A percentile compares a stretch with the other conserved stretches of the same genome.
These are phyloP conservation scores for Limnomonas spitsbergensis DNA, from an alignment of 139 green algal genomes.

Conservation along the genomic window DNA sequence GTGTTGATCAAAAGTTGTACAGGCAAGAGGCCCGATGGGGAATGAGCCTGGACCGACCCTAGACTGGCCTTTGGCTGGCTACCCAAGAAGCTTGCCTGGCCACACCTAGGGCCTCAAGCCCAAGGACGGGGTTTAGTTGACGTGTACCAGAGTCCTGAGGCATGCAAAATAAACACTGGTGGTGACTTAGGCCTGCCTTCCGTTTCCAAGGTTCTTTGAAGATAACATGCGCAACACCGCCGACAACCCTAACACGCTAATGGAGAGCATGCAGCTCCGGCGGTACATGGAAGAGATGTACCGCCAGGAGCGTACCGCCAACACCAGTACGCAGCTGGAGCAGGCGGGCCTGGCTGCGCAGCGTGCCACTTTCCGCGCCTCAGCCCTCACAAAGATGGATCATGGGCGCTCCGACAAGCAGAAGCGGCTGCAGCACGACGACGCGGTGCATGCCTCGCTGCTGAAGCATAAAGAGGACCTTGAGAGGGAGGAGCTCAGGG, in stretches of 20 bases:
- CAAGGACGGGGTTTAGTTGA: too few relatives aligned
- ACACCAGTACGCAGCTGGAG: conserved; percentile 11
- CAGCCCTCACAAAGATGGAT: conserved; percentile 26
- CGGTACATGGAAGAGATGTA: conserved; percentile 43
- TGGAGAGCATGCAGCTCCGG: conserved; percentile 58
- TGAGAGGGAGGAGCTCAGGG: conserved; percentile 45
- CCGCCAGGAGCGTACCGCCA: not conserved
- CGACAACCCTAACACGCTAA: conserved; percentile 48
- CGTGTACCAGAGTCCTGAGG: too few relatives aligned
- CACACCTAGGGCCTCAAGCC: too few relatives aligned
- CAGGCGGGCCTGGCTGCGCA: not conserved
- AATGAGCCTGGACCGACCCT: too few relatives aligned
- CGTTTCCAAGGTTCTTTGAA: conserved; percentile 56
- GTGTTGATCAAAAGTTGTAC: too few relatives aligned
- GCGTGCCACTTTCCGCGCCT: conserved; percentile 18
- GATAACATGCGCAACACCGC: conserved; percentile 47
- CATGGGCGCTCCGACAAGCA: conserved; percentile 27
- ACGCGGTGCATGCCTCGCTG: conserved; percentile 43
- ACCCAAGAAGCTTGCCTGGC: too few relatives aligned
- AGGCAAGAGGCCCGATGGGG: too few relatives aligned
- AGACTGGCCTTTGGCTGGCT: too few relatives aligned
- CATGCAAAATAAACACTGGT: not conserved
- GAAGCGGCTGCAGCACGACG: conserved; percentile 41
- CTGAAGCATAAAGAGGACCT: conserved; percentile 39
- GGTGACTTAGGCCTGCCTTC: not conserved